Conservation (phyloP, 108 stramenopile genomes). For the Hondaea fermentalgiana region DNA sequence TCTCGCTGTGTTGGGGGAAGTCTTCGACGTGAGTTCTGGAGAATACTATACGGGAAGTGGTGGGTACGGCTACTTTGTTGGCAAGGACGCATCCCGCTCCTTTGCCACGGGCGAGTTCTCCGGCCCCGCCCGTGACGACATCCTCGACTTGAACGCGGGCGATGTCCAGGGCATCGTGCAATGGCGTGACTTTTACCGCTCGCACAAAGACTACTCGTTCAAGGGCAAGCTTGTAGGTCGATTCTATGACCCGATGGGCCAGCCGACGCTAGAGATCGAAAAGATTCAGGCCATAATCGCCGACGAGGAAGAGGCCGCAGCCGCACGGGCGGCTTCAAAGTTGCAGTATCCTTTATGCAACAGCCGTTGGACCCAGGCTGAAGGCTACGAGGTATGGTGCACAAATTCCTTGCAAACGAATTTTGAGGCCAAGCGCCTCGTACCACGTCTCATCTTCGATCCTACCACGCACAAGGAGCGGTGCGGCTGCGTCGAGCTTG, state of each 20-base stretch:
- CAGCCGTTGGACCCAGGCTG: background rate
- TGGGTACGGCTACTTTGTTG: background rate
- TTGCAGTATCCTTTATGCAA: background rate
- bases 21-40: background rate
- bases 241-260: background rate
- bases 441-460: background rate
- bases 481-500: background rate
- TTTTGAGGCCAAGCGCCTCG: background rate
- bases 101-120: background rate
- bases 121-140: background rate
- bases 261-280: background rate
- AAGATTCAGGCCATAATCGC: background rate
- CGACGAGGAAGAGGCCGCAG: background rate
- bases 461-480: background rate
- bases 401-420: background rate
- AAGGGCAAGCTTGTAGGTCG: background rate
- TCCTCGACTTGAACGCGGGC: background rate
- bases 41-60: background rate
- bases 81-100: background rate
- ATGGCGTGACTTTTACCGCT: background rate
- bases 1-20: background rate
- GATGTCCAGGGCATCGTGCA: background rate
- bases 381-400: background rate
- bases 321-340: background rate
- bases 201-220: background rate